phyloP scores from a whole-genome alignment of 1,139 yeast genomes.

The Blastobotrys elegans region DNA sequence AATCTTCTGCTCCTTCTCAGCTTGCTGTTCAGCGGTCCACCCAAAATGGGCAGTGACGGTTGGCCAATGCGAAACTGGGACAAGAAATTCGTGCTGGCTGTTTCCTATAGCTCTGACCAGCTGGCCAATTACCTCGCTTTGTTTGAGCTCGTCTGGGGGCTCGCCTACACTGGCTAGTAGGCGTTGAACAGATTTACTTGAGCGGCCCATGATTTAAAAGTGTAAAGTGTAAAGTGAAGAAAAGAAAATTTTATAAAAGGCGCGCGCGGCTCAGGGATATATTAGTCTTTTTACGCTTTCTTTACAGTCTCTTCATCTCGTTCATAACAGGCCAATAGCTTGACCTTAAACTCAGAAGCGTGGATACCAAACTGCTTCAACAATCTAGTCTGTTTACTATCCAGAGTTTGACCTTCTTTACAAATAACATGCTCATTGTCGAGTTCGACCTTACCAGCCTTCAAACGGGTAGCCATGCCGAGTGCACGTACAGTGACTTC shows the following conservation, averaged over 20 bases:
- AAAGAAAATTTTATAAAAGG: not conserved
- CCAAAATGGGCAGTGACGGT: constrained; percentile 16
- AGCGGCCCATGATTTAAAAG: constrained; percentile 3
- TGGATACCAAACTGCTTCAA: constrained; percentile 95
- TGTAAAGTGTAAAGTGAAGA: not conserved
- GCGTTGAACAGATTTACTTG: constrained; percentile 23
- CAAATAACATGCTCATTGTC: constrained; percentile 78
- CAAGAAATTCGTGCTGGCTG: constrained; percentile 30
- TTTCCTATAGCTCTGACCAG: constrained; percentile 33
- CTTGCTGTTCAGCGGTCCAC: not conserved
- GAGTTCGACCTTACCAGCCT: constrained; percentile 78
- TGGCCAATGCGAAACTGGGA: constrained; percentile 24
- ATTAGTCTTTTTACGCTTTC: constrained; percentile 16
- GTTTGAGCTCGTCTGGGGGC: constrained; percentile 30
- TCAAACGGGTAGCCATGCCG: constrained; percentile 87
- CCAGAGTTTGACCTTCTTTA: constrained; percentile 70
- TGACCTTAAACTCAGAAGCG: constrained; percentile 82
- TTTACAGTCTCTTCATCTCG: constrained; percentile 21
- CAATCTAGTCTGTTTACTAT: constrained; percentile 86
- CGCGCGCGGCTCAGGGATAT: constrained; percentile 3
- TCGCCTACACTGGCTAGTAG: constrained; percentile 27
- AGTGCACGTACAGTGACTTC: constrained; percentile 87
- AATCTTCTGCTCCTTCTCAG: constrained; percentile 14
- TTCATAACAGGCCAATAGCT: constrained; percentile 65
- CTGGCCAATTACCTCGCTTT: constrained; percentile 31